Percentiles rank a stretch among this genome's conserved stretches.
These are phyloP conservation scores for Prunus yedoensis DNA, from an alignment of 331 rosid species.

Conservation along the genomic window DNA sequence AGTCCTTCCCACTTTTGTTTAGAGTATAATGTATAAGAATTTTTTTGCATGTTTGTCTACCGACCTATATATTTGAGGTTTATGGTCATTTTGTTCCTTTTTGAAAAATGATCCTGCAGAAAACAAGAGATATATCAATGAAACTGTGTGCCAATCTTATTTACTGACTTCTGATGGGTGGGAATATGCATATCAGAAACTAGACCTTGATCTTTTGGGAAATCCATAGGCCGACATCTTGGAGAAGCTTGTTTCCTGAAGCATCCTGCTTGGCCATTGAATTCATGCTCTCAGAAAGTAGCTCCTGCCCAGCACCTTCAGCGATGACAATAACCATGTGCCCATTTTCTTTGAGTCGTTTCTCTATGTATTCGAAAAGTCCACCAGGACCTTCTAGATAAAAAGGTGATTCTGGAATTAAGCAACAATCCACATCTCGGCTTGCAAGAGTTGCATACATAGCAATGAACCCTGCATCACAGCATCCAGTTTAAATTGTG, in stretches of 20 bases:
- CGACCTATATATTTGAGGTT: constrained; percentile 92
- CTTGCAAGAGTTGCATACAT: constrained; percentile 97
- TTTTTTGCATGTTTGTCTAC: constrained; percentile 8
- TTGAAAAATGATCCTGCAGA: constrained; percentile 71
- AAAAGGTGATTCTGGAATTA: constrained; percentile 93
- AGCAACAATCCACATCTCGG: constrained; percentile 97
- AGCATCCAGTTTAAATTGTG: not conserved
- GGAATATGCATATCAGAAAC: not conserved
- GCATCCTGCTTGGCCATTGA: constrained; percentile 66
- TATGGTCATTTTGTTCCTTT: constrained; percentile 46
- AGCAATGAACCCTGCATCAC: constrained; percentile 78
- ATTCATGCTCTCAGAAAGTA: constrained; percentile 58
- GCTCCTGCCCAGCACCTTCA: constrained; percentile 93
- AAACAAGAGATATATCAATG: constrained; percentile 5
- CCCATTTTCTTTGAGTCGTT: constrained; percentile 73
- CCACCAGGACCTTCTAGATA: constrained; percentile 93
- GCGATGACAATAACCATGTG: constrained; percentile 97
- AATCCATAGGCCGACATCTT: constrained; percentile 91
- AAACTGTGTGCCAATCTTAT: not conserved
- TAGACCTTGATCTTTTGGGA: constrained; percentile 82
- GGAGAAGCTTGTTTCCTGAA: constrained; percentile 89
- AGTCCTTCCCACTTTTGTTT: not conserved
- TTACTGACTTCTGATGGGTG: not conserved
- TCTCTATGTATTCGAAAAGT: constrained; percentile 73
- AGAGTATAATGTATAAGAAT: not conserved